phyloP scores from a whole-genome alignment of 371 early-diverging fungal genomes.

The Mucor irregularis region DNA sequence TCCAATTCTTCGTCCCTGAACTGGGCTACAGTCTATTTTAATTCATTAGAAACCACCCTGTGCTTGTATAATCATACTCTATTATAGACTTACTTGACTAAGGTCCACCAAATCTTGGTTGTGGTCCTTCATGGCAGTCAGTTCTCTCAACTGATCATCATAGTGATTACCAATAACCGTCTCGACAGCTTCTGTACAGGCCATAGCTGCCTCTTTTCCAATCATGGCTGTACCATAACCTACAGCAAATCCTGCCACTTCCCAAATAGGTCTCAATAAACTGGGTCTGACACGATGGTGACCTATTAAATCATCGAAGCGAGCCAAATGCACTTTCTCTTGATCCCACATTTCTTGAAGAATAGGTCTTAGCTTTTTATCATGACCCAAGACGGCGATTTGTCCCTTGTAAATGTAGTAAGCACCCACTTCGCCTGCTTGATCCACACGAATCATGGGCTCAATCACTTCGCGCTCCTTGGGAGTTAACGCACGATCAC shows the following conservation, averaged over 20 bases:
- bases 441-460: conserved; percentile 91
- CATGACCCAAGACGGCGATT: conserved; percentile 76
- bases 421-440: conserved; percentile 97
- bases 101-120: conserved; percentile 64
- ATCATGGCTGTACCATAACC: conserved; percentile 88
- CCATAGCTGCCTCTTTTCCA: conserved; percentile 96
- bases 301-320: conserved; percentile 76
- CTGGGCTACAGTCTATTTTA: conserved; percentile 65
- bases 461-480: conserved; percentile 32
- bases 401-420: conserved; percentile 96
- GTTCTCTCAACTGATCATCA: conserved; percentile 85
- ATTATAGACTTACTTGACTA: conserved; percentile 49
- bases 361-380: conserved; percentile 69
- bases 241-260: conserved; percentile 83
- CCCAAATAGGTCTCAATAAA: conserved; percentile 84
- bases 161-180: conserved; percentile 97
- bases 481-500: conserved; percentile 19
- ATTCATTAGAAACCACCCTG: no score
- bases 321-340: conserved; percentile 81
- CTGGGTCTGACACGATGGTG: conserved; percentile 87
- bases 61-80: background rate
- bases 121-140: conserved; percentile 58
- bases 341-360: conserved; percentile 96
- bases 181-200: conserved; percentile 98
- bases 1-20: conserved; percentile 96